Percentiles rank a stretch among this genome's conserved stretches.
Conservation (phyloP, 2,329 filamentous ascomycete species). For the Orbilia oligospora region DNA sequence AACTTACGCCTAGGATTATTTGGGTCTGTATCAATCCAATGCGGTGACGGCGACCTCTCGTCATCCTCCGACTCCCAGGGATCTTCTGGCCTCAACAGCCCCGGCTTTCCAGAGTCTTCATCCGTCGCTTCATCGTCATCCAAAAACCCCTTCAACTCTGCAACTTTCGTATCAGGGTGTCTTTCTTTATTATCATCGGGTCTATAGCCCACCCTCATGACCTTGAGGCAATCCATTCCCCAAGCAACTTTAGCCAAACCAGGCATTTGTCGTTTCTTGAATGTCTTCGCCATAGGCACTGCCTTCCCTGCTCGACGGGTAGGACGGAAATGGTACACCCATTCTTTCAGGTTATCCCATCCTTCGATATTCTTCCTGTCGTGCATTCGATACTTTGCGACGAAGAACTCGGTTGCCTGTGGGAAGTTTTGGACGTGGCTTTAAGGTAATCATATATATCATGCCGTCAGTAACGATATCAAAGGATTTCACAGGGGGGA, state of each 20-base stretch:
- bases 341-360: slow-evolving; percentile 69
- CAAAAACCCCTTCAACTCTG: slow-evolving; percentile 70
- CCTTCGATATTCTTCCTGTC: slow-evolving; percentile 69
- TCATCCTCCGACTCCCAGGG: slow-evolving; percentile 32
- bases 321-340: slow-evolving; percentile 70
- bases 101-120: slow-evolving; percentile 13
- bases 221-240: slow-evolving; percentile 71
- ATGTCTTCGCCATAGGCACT: slow-evolving; percentile 71
- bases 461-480: slow-evolving; percentile 16
- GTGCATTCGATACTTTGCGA: slow-evolving; percentile 72
- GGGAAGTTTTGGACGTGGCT: slow-evolving; percentile 71
- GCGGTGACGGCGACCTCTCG: slow-evolving; percentile 50
- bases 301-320: slow-evolving; percentile 70
- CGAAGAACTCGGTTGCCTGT: slow-evolving; percentile 70
- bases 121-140: slow-evolving; percentile 41
- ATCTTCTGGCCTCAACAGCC: slow-evolving; percentile 27
- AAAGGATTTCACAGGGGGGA: slow-evolving; percentile 45
- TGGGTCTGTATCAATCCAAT: slow-evolving; percentile 53
- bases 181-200: slow-evolving; percentile 57
- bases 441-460: slow-evolving; percentile 15
- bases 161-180: slow-evolving; percentile 68
- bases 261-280: slow-evolving; percentile 70
- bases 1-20: slow-evolving; percentile 54
- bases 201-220: slow-evolving; percentile 65
- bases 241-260: slow-evolving; percentile 71